A percentile compares a stretch with the other conserved stretches of the same genome.
Evolutionary conservation across 768 basidiomycete genomes (phyloP).

Genomic region (Suillus weaverae): DNA sequence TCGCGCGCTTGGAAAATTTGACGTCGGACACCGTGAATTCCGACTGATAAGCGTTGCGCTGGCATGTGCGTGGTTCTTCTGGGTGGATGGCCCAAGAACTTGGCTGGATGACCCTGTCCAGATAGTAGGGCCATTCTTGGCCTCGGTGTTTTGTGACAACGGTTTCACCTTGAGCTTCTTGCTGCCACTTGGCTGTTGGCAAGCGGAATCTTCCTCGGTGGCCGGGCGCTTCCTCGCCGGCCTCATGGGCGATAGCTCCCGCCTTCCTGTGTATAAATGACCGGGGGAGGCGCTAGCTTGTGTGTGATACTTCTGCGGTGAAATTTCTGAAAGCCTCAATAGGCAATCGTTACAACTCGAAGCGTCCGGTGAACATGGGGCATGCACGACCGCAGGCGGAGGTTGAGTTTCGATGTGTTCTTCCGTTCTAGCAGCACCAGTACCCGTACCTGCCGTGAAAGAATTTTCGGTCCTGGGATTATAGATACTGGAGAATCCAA

Average conservation of each 20-base stretch:
- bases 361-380: constrained; percentile 2
- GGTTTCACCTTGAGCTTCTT: constrained; percentile 33
- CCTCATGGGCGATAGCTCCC: constrained; percentile 40
- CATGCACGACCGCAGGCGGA: neutral
- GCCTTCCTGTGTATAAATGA: constrained; percentile 21
- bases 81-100: constrained; percentile 6
- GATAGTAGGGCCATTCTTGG: constrained; percentile 19
- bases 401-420: constrained; percentile 10
- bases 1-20: constrained; percentile 25
- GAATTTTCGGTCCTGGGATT: constrained; percentile 19
- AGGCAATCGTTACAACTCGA: constrained; percentile 14
- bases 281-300: constrained; percentile 12
- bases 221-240: constrained; percentile 49
- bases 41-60: constrained; percentile 9
- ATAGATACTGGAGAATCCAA: constrained; percentile 30
- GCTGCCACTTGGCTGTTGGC: constrained; percentile 20
- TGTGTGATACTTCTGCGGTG: constrained; percentile 35
- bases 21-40: constrained; percentile 8
- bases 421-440: constrained; percentile 15
- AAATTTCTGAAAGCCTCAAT: constrained; percentile 53
- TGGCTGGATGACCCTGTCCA: constrained; percentile 13
- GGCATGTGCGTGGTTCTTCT: constrained; percentile 10
- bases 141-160: constrained; percentile 9
- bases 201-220: constrained; percentile 24
- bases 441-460: constrained; percentile 11